Base-by-base conservation (phyloP, 2,329 filamentous ascomycete species). In the Ascomycota sp. region DNA sequence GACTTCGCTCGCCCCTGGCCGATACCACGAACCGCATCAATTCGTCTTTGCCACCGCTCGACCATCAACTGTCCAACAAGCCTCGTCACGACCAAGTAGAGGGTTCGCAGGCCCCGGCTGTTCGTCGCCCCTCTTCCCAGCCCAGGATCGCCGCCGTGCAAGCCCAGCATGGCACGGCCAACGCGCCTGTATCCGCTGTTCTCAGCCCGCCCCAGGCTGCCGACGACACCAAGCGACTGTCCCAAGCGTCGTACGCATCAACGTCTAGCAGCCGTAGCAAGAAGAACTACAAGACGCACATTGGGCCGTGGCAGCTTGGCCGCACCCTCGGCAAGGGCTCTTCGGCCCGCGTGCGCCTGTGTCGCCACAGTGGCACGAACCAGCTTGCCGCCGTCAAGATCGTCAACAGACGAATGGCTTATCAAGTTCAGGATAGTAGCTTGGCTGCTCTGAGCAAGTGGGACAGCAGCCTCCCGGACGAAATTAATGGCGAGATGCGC, bases 371-470 rank as follows among this genome's bases (percentile, higher is more conserved):
- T 21, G 56, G 71, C 16, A 89, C 82, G 4, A 71, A 78, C 8
- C 76, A 92, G 46, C 65, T 76, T 33, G 89, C 83, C 4, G 89
- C 89, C 2, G 78, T 93, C 49, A 98, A 98, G 60, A 95, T 98
- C 46, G 80, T 98, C 25, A 81, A 81, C 37, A 84, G 91, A 52
- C 69, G 68, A 37, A 77, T 72, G 34, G 81, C 79, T 9, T 74
- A 79, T 38, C 68, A 84, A 46, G 76, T 81, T 2, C 78, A 89
- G 41, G 82, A 83, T 34, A 75, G 82, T 42, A 93, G 84, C 51
- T 66, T 93, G 50, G 77, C 77, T 10, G 76, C 79, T 33, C 68
- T 93, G 40, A 82, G 86, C 47, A 68, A 74, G 43, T 77, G 73
- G 51, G 75, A 78, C 40, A 64, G 62, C 29, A 69, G 54, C 35